Conservation (phyloP, 805 yeast genomes). For the Metschnikowia bowlesiae region DNA sequence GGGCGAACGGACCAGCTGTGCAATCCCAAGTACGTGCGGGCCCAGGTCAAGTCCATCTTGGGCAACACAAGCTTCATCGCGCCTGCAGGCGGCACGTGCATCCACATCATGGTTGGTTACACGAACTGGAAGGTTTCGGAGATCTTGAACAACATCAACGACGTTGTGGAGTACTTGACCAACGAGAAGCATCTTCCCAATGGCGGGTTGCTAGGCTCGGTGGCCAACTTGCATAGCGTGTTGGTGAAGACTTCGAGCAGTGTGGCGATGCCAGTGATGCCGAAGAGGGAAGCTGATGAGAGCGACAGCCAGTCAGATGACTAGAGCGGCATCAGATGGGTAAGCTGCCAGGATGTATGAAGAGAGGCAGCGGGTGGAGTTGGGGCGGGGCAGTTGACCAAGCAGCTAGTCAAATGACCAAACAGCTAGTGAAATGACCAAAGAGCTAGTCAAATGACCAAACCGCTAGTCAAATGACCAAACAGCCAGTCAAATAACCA, state of each 20-base stretch:
- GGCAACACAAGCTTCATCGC: conserved; percentile 56
- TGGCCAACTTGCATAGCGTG: conserved; percentile 44
- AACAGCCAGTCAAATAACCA: too few relatives aligned
- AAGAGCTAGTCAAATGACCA: too few relatives aligned
- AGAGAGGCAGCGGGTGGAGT: too few relatives aligned
- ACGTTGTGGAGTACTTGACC: conserved; percentile 47
- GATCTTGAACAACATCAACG: conserved; percentile 49
- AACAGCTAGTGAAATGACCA: too few relatives aligned
- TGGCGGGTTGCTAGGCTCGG: conserved; percentile 52
- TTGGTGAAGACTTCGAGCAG: conserved; percentile 66
- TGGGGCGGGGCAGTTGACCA: too few relatives aligned
- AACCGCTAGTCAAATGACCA: too few relatives aligned
- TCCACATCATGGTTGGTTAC: conserved; percentile 58
- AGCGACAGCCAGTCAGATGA: conserved; percentile 9
- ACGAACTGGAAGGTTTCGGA: conserved; percentile 41
- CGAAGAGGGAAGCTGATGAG: conserved; percentile 14
- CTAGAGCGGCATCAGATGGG: not conserved
- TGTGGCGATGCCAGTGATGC: conserved; percentile 54
- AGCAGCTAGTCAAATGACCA: too few relatives aligned
- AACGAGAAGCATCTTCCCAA: conserved; percentile 44
- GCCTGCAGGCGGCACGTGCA: conserved; percentile 57
- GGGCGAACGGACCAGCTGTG: conserved; percentile 50
- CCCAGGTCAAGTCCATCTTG: conserved; percentile 61
- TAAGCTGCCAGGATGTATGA: too few relatives aligned
- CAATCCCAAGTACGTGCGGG: conserved; percentile 59